A percentile compares a stretch with the other conserved stretches of the same genome.
Evolutionary conservation across 2,329 filamentous ascomycete genomes (phyloP).

Genomic region (Trichoderma cornu-damae): DNA sequence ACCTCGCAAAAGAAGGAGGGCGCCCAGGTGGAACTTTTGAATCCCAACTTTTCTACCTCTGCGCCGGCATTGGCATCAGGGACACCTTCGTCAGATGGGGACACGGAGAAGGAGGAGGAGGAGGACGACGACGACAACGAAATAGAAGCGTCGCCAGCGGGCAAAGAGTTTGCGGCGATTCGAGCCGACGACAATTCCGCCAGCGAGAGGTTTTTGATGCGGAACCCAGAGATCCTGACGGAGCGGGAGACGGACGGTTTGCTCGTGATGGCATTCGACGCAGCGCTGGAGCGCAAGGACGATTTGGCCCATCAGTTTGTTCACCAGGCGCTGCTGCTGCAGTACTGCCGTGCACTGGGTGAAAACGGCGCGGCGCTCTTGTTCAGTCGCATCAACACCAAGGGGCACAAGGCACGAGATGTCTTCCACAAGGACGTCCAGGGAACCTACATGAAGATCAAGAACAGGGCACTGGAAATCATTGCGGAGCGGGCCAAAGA

Average conservation of each 20-base stretch:
- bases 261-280: conserved; percentile 86
- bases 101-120: too few relatives aligned
- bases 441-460: conserved; percentile 78
- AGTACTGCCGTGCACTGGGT: conserved; percentile 90
- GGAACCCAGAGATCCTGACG: conserved; percentile 70
- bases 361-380: conserved; percentile 84
- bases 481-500: conserved; percentile 49
- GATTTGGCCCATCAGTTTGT: conserved; percentile 82
- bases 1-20: conserved; percentile 43
- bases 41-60: conserved; percentile 49
- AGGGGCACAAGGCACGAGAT: conserved; percentile 81
- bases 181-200: conserved; percentile 66
- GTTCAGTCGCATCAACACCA: conserved; percentile 91
- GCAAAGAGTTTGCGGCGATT: conserved; percentile 77
- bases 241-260: conserved; percentile 89
- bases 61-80: background rate
- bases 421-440: conserved; percentile 92
- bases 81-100: conserved; percentile 19
- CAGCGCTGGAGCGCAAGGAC: conserved; percentile 68
- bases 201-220: conserved; percentile 70
- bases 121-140: conserved; percentile 70
- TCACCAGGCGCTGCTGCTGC: conserved; percentile 84
- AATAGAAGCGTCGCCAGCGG: conserved; percentile 69
- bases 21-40: conserved; percentile 66
- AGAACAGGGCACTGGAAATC: conserved; percentile 69